Evolutionary conservation across 2,329 filamentous ascomycete genomes (phyloP).

Genomic region (Trichophyton equinum): DNA sequence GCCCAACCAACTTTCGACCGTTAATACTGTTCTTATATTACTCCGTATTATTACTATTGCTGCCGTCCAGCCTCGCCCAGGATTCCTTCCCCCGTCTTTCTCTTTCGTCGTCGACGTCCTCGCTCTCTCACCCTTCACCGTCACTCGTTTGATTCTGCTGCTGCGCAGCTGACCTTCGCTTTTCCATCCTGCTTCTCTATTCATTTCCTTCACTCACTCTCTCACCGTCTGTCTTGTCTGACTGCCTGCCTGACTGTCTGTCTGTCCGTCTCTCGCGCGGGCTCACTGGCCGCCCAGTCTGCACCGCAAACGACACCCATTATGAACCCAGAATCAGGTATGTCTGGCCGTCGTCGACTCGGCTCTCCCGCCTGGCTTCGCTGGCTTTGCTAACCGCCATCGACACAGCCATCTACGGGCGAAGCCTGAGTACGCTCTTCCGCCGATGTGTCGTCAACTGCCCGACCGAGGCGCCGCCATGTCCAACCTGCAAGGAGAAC

Average conservation of each 20-base stretch:
- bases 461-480: slow-evolving; percentile 40
- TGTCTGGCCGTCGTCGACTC: background rate
- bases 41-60: background rate
- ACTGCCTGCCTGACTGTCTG: background rate
- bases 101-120: background rate
- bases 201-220: background rate
- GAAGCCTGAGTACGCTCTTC: slow-evolving; percentile 32
- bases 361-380: background rate
- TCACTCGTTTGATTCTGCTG: background rate
- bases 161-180: no score
- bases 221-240: background rate
- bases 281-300: no score
- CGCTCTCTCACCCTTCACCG: background rate
- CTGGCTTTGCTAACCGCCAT: background rate
- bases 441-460: slow-evolving; percentile 48
- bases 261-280: no score
- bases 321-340: background rate
- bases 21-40: background rate
- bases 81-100: background rate
- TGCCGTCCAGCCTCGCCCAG: background rate
- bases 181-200: background rate
- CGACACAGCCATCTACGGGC: background rate
- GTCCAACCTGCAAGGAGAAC: slow-evolving; percentile 45
- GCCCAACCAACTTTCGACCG: background rate
- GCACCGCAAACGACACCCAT: background rate